Percentiles rank a stretch among this genome's conserved stretches.
phyloP scores from a whole-genome alignment of 1,284 basidiomycete species.

The Cutaneotrichosporon spelunceum region DNA sequence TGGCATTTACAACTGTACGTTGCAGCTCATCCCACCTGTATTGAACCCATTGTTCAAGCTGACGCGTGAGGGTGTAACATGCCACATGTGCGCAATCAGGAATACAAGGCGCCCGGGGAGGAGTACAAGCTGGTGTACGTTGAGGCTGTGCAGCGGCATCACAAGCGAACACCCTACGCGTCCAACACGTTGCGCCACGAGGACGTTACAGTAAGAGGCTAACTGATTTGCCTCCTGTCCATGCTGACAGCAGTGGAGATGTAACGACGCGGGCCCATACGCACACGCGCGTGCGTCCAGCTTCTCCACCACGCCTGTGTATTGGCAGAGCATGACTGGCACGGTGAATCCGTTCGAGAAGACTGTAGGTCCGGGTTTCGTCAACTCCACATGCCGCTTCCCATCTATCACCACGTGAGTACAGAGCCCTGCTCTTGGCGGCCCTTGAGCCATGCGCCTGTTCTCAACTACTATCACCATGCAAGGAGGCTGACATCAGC shows the following conservation, averaged over 20 bases:
- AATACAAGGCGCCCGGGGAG: constrained; percentile 3
- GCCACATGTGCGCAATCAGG: constrained; percentile 11
- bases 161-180: constrained; percentile 47
- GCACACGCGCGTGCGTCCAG: constrained; percentile 26
- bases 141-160: constrained; percentile 45
- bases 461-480: too few species aligned
- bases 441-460: too few species aligned
- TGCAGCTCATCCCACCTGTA: background rate
- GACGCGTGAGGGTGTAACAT: constrained; percentile 8
- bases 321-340: constrained; percentile 33
- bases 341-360: constrained; percentile 37
- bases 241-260: constrained; percentile 31
- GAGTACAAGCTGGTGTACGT: constrained; percentile 38
- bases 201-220: constrained; percentile 28
- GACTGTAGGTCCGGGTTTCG: constrained; percentile 35
- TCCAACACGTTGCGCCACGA: constrained; percentile 45
- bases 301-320: constrained; percentile 27
- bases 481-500: constrained; percentile 16
- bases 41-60: background rate
- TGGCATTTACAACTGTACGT: constrained; percentile 40
- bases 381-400: constrained; percentile 39
- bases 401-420: constrained; percentile 36
- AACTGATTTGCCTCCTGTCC: background rate
- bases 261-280: constrained; percentile 32
- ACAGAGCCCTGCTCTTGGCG: background rate